These are phyloP conservation scores for Xylaria palmicola DNA, from an alignment of 495 filamentous ascomycete genomes.

Conservation along the genomic window DNA sequence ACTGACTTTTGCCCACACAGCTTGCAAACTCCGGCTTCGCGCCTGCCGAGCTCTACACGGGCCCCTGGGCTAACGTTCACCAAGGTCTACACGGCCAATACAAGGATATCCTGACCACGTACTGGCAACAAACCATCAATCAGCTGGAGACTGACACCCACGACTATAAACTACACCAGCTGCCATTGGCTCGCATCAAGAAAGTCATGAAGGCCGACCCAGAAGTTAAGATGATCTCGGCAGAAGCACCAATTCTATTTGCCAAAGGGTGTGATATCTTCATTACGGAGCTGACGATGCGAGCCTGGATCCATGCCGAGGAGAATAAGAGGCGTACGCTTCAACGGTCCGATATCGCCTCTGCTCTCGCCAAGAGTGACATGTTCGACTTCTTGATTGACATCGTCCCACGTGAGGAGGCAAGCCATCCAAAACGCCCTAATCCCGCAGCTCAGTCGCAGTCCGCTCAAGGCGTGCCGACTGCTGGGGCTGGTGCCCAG, in stretches of 20 bases:
- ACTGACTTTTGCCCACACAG: constrained; percentile 39
- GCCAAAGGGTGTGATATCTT: constrained; percentile 99
- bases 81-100: constrained; percentile 92
- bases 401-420: constrained; percentile 95
- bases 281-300: constrained; percentile 98
- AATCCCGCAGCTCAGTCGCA: constrained; percentile 55
- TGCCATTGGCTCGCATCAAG: constrained; percentile 95
- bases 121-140: constrained; percentile 97
- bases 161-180: constrained; percentile 96
- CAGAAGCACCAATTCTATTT: constrained; percentile 95
- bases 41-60: constrained; percentile 85
- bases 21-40: constrained; percentile 76
- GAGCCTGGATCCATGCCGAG: constrained; percentile 99
- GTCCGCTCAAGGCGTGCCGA: constrained; percentile 38
- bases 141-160: constrained; percentile 92
- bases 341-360: constrained; percentile 94
- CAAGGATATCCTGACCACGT: constrained; percentile 94
- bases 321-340: constrained; percentile 97
- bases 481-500: constrained; percentile 50
- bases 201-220: constrained; percentile 99
- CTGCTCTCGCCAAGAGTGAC: constrained; percentile 91
- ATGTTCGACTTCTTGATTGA: constrained; percentile 99
- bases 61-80: constrained; percentile 96
- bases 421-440: constrained; percentile 74
- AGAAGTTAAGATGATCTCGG: constrained; percentile 99